These are phyloP conservation scores for Podospora pseudopauciseta DNA, from an alignment of 495 filamentous ascomycete genomes.

Conservation along the genomic window DNA sequence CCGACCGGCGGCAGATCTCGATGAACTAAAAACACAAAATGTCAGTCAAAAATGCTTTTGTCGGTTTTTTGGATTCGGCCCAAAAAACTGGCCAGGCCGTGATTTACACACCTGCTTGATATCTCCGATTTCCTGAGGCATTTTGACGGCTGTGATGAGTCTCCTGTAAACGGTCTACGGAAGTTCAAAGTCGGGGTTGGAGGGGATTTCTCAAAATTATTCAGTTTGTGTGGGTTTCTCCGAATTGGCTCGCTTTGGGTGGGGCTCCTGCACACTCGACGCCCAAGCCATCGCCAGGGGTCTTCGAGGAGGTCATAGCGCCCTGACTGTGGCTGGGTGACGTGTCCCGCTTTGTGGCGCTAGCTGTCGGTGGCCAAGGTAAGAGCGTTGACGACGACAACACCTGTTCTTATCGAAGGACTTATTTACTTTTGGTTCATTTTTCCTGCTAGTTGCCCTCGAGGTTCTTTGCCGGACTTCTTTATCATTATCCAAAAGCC, in stretches of 20 bases:
- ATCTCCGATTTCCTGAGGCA: slow-evolving; percentile 97
- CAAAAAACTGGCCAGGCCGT: background rate
- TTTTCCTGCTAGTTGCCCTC: background rate
- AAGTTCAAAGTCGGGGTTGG: slow-evolving; percentile 25
- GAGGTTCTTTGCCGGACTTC: background rate
- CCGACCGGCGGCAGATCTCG: slow-evolving; percentile 98
- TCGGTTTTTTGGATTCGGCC: background rate
- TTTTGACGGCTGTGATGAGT: slow-evolving; percentile 52
- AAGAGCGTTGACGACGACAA: slow-evolving; percentile 1
- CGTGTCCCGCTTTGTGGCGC: slow-evolving; percentile 23
- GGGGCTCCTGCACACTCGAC: background rate
- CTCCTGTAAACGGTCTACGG: slow-evolving; percentile 25
- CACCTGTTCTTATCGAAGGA: background rate
- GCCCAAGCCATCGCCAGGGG: background rate
- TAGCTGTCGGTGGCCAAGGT: background rate
- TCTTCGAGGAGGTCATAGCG: slow-evolving; percentile 11
- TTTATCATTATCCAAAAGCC: background rate
- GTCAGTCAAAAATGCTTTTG: slow-evolving; percentile 27
- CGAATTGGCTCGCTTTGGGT: slow-evolving; percentile 14
- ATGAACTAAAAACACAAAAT: slow-evolving; percentile 68
- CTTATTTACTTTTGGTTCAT: background rate
- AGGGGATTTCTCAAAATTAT: slow-evolving; percentile 33
- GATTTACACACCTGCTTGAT: slow-evolving; percentile 70
- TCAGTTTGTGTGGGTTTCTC: slow-evolving; percentile 34
- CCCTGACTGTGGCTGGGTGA: slow-evolving; percentile 19